phyloP scores from a whole-genome alignment of 129 eudicot species.

The Helichrysum umbraculigerum region DNA sequence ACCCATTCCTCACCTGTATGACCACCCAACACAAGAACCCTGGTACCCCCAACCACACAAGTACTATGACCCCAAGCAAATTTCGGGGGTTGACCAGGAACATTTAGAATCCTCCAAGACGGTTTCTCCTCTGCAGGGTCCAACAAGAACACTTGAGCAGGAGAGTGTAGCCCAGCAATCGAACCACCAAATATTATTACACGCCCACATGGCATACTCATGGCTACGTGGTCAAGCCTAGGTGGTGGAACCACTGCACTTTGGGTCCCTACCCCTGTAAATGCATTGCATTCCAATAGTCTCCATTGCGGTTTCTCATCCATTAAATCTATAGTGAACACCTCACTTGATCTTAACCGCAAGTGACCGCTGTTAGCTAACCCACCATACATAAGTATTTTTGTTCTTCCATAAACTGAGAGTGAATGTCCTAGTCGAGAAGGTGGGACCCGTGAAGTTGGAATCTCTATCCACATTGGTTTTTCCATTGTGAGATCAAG shows the following conservation, averaged over 20 bases:
- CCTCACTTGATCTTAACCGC: slow-evolving; percentile 73
- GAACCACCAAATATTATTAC: slow-evolving; percentile 86
- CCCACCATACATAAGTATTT: slow-evolving; percentile 88
- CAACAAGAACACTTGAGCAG: slow-evolving; percentile 73
- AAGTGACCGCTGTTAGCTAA: slow-evolving; percentile 86
- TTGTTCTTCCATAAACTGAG: slow-evolving; percentile 73
- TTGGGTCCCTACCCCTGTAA: slow-evolving; percentile 72
- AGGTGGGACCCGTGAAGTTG: slow-evolving; percentile 67
- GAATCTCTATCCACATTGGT: slow-evolving; percentile 81
- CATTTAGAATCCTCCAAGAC: slow-evolving; percentile 70
- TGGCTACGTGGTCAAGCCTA: slow-evolving; percentile 84
- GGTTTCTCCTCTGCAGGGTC: slow-evolving; percentile 86
- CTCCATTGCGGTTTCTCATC: slow-evolving; percentile 78
- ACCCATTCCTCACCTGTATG: slow-evolving; percentile 91
- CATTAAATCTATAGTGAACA: slow-evolving; percentile 68
- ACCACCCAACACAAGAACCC: slow-evolving; percentile 88
- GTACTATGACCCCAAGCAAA: slow-evolving; percentile 95
- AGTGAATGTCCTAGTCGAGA: slow-evolving; percentile 85
- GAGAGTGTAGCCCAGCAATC: slow-evolving; percentile 83
- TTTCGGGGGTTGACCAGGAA: slow-evolving; percentile 82
- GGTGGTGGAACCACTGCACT: slow-evolving; percentile 87
- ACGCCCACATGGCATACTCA: slow-evolving; percentile 90
- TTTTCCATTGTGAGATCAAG: slow-evolving; percentile 72
- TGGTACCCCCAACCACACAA: slow-evolving; percentile 83
- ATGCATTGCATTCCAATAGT: slow-evolving; percentile 69